Base-by-base conservation (phyloP, 352 stramenopile species). In the Pythium biforme region DNA sequence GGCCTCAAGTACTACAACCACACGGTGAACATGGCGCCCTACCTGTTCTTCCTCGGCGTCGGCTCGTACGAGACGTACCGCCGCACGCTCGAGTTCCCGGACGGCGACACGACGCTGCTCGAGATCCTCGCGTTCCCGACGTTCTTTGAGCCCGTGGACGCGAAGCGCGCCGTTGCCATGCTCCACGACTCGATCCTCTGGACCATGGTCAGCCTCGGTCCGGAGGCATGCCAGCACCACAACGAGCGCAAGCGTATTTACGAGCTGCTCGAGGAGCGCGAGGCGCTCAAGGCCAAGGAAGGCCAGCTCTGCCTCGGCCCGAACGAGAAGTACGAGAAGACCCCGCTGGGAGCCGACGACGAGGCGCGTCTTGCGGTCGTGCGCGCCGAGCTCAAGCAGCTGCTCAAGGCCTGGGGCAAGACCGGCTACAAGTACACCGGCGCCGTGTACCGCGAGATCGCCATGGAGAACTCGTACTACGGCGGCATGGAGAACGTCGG, bases 381-480 rank as follows among this genome's bases (percentile, higher is more conserved):
- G 51, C 82, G 82, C 15, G 66, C 70, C 1, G 74, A 91, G 64
- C 59, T 91, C 46, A 88, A 88, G 69, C 60, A 74, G 20, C 66
- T 89, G 50, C 64, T 91, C 34, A 81, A 81, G 64, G 69, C 61
- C 65, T 91, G 82, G 82, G 84, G 78, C 55, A 91, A 91, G 72
- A 91, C 82, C 17, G 82, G 82, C 8, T 91, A 91, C 73, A 91
- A 91, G 74, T 91, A 91, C 74, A 89, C 82, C 50, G 82, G 82
- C 19, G 77, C 79, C 15, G 79, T 91, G 51, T 91, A 91, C 69
- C 82, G 82, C 40, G 82, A 91, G 66, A 91, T 91, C 54, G 82
- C 77, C 5, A 91, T 91, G 82, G 82, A 91, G 69, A 91, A 91
- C 67, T 89, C 80, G 57, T 88, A 91, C 72, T 91, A 91, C 56